Evolutionary conservation across 2,329 filamentous ascomycete genomes (phyloP).

Genomic region (Alternaria arborescens): DNA sequence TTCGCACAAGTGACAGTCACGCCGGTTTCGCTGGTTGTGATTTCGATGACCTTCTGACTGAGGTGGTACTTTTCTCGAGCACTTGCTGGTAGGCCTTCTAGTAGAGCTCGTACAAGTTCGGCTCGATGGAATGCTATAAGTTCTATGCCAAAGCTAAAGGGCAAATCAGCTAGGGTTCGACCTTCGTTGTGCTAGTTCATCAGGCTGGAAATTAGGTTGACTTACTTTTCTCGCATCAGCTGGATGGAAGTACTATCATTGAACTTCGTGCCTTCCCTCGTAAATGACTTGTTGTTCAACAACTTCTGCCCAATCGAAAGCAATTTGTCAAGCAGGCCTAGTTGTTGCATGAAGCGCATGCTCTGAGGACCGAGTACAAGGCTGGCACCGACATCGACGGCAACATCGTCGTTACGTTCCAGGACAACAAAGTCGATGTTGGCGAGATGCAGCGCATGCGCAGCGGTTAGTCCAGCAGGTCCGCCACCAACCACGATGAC

Average conservation of each 20-base stretch:
- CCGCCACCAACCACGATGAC: constrained; percentile 5
- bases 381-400: constrained; percentile 1
- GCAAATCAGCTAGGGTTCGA: background rate
- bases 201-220: background rate
- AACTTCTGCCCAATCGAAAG: background rate
- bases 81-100: background rate
- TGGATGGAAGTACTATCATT: background rate
- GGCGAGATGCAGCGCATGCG: background rate
- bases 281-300: background rate
- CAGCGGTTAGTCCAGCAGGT: background rate
- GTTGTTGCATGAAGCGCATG: constrained; percentile 6
- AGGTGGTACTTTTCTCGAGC: background rate
- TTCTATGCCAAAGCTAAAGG: constrained; percentile 3
- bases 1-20: background rate
- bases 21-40: background rate
- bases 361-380: constrained; percentile 1
- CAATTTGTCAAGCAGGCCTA: background rate
- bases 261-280: background rate
- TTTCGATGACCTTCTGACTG: constrained; percentile 1
- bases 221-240: background rate
- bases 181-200: background rate
- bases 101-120: background rate
- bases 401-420: constrained; percentile 1
- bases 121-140: background rate
- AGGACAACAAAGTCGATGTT: constrained; percentile 5